Percentiles rank a stretch among this genome's conserved stretches.
phyloP scores from a whole-genome alignment of 768 basidiomycete genomes.

The Dendrothele bispora region DNA sequence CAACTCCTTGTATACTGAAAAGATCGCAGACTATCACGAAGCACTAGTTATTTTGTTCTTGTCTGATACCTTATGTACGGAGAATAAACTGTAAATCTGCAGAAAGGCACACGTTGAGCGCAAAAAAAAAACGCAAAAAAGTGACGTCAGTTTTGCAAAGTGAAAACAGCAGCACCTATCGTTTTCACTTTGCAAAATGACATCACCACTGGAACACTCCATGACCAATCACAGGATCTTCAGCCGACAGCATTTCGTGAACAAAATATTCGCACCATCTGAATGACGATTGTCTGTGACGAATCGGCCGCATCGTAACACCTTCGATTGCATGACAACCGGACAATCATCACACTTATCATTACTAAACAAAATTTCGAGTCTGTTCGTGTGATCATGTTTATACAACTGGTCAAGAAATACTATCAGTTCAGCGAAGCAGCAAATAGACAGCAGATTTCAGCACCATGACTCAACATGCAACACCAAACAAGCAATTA shows the following conservation, averaged over 20 bases:
- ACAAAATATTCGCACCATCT: too few relatives aligned
- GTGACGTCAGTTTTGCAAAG: too few relatives aligned
- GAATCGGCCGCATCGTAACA: slow-evolving; percentile 39
- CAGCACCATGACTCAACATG: slow-evolving; percentile 26
- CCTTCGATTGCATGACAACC: slow-evolving; percentile 40
- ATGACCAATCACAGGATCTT: too few relatives aligned
- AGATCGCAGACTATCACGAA: slow-evolving; percentile 31
- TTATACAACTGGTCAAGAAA: slow-evolving; percentile 27
- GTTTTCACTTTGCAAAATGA: too few relatives aligned
- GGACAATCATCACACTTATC: slow-evolving; percentile 45
- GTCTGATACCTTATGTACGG: too few relatives aligned
- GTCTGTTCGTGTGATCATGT: slow-evolving; percentile 47
- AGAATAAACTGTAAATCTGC: too few relatives aligned
- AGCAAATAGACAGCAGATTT: slow-evolving; percentile 37
- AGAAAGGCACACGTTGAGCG: too few relatives aligned
- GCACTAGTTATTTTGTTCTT: slow-evolving; percentile 25
- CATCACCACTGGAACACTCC: too few relatives aligned
- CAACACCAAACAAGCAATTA: slow-evolving; percentile 38
- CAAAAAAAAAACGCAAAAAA: too few relatives aligned
- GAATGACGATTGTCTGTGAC: too few relatives aligned
- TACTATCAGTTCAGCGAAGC: slow-evolving; percentile 13
- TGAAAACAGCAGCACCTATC: too few relatives aligned
- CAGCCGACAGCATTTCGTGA: too few relatives aligned
- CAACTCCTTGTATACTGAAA: slow-evolving; percentile 34
- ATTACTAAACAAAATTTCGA: slow-evolving; percentile 49